Conservation (phyloP, 345 rosid species). For the Aegle marmelos region DNA sequence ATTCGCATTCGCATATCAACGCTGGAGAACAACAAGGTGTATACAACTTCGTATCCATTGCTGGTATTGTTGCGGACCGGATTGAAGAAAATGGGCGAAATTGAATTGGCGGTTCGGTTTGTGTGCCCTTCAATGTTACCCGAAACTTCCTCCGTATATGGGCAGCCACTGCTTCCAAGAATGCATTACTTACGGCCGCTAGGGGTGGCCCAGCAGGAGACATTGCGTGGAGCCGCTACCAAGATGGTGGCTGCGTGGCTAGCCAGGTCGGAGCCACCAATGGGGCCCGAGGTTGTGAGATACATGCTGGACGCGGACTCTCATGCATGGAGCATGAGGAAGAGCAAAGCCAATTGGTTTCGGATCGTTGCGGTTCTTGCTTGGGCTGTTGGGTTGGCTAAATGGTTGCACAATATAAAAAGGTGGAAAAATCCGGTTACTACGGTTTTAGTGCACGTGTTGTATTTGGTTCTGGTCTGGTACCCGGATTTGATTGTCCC, state of each 20-base stretch:
- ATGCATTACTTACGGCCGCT: constrained; percentile 96
- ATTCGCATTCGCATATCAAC: constrained; percentile 83
- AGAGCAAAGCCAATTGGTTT: constrained; percentile 92
- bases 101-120: constrained; percentile 85
- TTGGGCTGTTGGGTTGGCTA: constrained; percentile 91
- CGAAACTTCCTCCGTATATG: constrained; percentile 69
- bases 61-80: constrained; percentile 60
- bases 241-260: constrained; percentile 90
- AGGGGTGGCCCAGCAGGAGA: constrained; percentile 93
- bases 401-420: constrained; percentile 75
- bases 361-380: constrained; percentile 89
- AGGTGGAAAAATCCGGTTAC: constrained; percentile 90
- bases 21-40: constrained; percentile 85
- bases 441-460: constrained; percentile 71
- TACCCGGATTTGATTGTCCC: constrained; percentile 91
- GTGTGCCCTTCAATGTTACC: constrained; percentile 79
- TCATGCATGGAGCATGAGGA: constrained; percentile 97
- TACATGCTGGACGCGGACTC: constrained; percentile 97
- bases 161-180: constrained; percentile 81
- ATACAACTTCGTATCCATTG: constrained; percentile 79
- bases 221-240: constrained; percentile 84
- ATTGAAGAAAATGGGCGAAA: constrained; percentile 95
- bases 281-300: constrained; percentile 82
- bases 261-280: constrained; percentile 76
- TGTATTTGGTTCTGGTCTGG: constrained; percentile 93